Base-by-base conservation (phyloP, 352 stramenopile genomes). In the Peronospora belbahrii region DNA sequence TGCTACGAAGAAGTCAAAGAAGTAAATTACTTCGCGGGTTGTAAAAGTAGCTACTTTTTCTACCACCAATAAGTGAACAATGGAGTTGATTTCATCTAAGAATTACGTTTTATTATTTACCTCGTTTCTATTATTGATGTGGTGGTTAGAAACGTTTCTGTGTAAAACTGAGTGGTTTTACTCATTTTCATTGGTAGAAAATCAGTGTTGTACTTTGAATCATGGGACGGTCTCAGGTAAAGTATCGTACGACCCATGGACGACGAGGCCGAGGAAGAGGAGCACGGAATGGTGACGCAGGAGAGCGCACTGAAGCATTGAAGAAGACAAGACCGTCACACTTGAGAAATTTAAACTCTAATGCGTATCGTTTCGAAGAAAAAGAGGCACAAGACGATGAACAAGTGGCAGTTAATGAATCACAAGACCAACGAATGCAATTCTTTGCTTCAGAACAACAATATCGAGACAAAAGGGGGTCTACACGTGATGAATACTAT, bases 1-100 rank as follows among this genome's bases (percentile, higher is more conserved):
- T 35, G 93, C 96, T 73, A 91, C 88, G 59, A 99, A 99, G 92
- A 99, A 99, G 88, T 97, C 96, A 80, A 97, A 97, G 79, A 95
- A 96, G 79, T 94, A 94, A 74, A 74, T 42, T 52, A 11, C 35
- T 57, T 54, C 36, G 25, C 43, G 51, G 50, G 39, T 51, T 64
- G 55, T 33, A 14, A 11, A 32, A 10, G 41, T 33, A 37, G 36
- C 24, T 20, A 19, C 35, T 4, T 30, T 42, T 10, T 14, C 36
- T 27, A 34, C 31, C 44, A 55, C 52, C 52, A 51, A 24, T 70
- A 66, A 74, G 20, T 65, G 53, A 58, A 61, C 53, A 68, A 73
- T 52, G 59, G 59, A 69, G 63, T 73, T 62, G 61, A 67, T 73
- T 69, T 69, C 59, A 57, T 54, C 42, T 52, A 62, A 64, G 11